Evolutionary conservation across 148 eudicot genomes (phyloP).

Genomic region (Bassia scoparia): DNA sequence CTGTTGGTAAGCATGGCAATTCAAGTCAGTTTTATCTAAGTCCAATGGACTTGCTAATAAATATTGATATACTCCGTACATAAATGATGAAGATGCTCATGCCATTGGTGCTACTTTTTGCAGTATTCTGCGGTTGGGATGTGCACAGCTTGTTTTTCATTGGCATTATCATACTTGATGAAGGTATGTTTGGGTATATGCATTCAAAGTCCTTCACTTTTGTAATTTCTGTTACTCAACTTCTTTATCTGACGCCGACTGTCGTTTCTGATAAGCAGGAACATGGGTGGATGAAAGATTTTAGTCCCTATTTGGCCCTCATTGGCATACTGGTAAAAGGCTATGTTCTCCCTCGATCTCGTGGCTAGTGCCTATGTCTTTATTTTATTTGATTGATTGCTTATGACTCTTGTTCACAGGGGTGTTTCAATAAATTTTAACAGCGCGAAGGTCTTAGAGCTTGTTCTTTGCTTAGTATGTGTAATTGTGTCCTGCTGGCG

Average conservation of each 20-base stretch:
- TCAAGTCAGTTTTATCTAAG: background rate
- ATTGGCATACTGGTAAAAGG: conserved; percentile 29
- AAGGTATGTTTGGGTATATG: conserved; percentile 17
- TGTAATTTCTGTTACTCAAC: background rate
- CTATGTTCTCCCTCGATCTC: too few relatives aligned
- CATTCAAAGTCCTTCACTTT: background rate
- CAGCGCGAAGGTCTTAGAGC: too few relatives aligned
- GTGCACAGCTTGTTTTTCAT: conserved; percentile 21
- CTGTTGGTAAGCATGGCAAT: conserved; percentile 39
- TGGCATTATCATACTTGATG: conserved; percentile 29
- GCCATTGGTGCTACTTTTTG: background rate
- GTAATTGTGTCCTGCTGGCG: too few relatives aligned
- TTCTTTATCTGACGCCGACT: background rate
- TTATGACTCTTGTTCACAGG: too few relatives aligned
- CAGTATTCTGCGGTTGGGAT: conserved; percentile 32
- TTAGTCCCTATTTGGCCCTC: conserved; percentile 34
- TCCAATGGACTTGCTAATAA: background rate
- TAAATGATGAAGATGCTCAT: background rate
- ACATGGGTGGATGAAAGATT: conserved; percentile 23
- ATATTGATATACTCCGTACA: background rate
- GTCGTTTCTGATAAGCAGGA: conserved; percentile 21
- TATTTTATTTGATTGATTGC: too few relatives aligned
- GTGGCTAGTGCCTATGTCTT: too few relatives aligned
- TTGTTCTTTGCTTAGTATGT: too few relatives aligned
- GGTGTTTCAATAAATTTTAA: too few relatives aligned